Evolutionary conservation across 2,329 filamentous ascomycete genomes (phyloP).

Genomic region (Thielaviopsis euricoi): DNA sequence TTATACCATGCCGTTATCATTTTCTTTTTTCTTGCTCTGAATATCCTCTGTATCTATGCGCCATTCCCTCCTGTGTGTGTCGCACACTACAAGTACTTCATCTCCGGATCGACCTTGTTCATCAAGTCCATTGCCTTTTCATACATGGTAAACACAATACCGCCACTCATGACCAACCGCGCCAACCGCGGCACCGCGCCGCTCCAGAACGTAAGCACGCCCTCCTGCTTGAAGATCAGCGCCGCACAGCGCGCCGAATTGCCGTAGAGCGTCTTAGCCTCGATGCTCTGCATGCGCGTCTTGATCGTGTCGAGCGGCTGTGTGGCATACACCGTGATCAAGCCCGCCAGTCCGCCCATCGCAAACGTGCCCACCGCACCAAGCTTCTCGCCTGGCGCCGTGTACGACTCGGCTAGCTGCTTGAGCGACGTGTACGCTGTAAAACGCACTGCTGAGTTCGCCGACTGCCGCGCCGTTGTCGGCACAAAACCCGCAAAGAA

Average conservation of each 20-base stretch:
- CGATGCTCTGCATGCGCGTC: slow-evolving; percentile 94
- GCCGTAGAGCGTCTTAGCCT: slow-evolving; percentile 64
- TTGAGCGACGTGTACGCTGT: slow-evolving; percentile 79
- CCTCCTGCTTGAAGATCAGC: slow-evolving; percentile 77
- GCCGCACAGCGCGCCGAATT: slow-evolving; percentile 74
- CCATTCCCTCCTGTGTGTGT: background rate
- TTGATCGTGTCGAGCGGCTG: slow-evolving; percentile 82
- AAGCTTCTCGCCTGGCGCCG: slow-evolving; percentile 85
- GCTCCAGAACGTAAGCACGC: slow-evolving; percentile 81
- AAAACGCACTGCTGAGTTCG: slow-evolving; percentile 86
- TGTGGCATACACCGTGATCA: slow-evolving; percentile 74
- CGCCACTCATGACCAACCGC: slow-evolving; percentile 75
- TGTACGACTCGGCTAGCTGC: slow-evolving; percentile 83
- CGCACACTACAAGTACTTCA: slow-evolving; percentile 67
- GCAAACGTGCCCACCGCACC: slow-evolving; percentile 77
- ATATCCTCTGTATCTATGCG: background rate
- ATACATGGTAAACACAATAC: slow-evolving; percentile 97
- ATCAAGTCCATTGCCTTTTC: slow-evolving; percentile 92
- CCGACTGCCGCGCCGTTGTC: slow-evolving; percentile 84
- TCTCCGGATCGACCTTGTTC: slow-evolving; percentile 63
- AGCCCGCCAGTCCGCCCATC: slow-evolving; percentile 72
- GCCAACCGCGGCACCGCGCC: slow-evolving; percentile 76
- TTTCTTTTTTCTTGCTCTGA: background rate
- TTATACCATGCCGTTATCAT: too few relatives aligned
- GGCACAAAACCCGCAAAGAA: slow-evolving; percentile 97